Conservation (phyloP, 2,329 filamentous ascomycete genomes). For the Cyanodermella asteris region DNA sequence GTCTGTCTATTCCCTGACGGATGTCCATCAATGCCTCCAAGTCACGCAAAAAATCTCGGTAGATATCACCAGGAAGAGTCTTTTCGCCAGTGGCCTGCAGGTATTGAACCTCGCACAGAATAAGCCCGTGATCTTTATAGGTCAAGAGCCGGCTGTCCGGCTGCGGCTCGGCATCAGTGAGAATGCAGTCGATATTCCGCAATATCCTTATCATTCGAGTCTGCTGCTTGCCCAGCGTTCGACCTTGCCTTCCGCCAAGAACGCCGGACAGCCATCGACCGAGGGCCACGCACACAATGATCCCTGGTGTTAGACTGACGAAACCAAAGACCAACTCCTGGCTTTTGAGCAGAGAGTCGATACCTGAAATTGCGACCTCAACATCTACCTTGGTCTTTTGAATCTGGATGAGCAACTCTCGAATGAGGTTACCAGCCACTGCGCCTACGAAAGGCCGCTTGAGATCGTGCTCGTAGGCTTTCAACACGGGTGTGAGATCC, state of each 20-base stretch:
- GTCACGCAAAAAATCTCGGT: slow-evolving; percentile 74
- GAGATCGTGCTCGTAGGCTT: slow-evolving; percentile 77
- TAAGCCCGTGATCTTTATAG: slow-evolving; percentile 78
- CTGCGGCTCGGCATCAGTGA: slow-evolving; percentile 43
- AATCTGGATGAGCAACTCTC: slow-evolving; percentile 82
- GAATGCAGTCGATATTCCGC: slow-evolving; percentile 68
- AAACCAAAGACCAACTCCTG: slow-evolving; percentile 94
- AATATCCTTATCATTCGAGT: slow-evolving; percentile 55
- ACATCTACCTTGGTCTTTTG: slow-evolving; percentile 99
- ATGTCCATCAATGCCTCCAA: slow-evolving; percentile 69
- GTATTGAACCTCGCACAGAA: slow-evolving; percentile 76
- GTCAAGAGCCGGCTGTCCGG: slow-evolving; percentile 54
- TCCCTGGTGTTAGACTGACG: slow-evolving; percentile 74
- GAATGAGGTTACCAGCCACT: slow-evolving; percentile 64
- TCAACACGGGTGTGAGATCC: slow-evolving; percentile 77
- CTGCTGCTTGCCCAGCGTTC: slow-evolving; percentile 40
- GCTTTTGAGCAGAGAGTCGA: slow-evolving; percentile 82
- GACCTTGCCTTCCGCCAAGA: slow-evolving; percentile 49
- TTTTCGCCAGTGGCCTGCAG: slow-evolving; percentile 46
- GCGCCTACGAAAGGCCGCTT: slow-evolving; percentile 63
- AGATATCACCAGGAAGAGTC: slow-evolving; percentile 51
- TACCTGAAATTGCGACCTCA: slow-evolving; percentile 86
- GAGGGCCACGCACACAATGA: slow-evolving; percentile 63
- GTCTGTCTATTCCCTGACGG: slow-evolving; percentile 50
- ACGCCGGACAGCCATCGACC: slow-evolving; percentile 48